Evolutionary conservation across 345 rosid species (phyloP).

Genomic region (Salix suchowensis): DNA sequence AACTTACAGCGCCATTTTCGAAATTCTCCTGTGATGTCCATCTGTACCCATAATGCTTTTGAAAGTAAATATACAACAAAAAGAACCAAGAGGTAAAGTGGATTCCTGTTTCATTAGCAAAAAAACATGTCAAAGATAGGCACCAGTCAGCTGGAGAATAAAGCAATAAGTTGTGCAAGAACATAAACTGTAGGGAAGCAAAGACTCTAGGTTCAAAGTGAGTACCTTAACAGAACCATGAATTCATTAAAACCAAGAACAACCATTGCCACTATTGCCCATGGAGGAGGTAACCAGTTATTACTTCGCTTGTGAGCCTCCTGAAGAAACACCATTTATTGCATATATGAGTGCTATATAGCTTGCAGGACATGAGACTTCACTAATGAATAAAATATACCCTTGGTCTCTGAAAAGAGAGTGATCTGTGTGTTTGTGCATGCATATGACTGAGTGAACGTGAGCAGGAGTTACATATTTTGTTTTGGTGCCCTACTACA

Average conservation of each 20-base stretch:
- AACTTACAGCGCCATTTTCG: slow-evolving; percentile 67
- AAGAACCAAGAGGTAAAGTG: slow-evolving; percentile 58
- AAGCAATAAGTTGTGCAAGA: neutral
- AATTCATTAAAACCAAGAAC: slow-evolving; percentile 75
- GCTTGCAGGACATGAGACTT: too few relatives aligned
- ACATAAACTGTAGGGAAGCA: neutral
- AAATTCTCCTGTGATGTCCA: slow-evolving; percentile 56
- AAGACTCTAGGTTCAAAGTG: neutral
- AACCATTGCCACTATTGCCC: slow-evolving; percentile 65
- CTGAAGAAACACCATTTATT: slow-evolving; percentile 29
- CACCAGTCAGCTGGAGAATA: neutral
- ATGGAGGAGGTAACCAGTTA: slow-evolving; percentile 73
- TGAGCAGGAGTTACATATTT: too few relatives aligned
- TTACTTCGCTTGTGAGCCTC: slow-evolving; percentile 66
- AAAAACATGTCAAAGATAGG: slow-evolving; percentile 7
- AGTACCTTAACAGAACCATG: slow-evolving; percentile 66
- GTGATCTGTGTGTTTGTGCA: too few relatives aligned
- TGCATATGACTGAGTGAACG: too few relatives aligned
- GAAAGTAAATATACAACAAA: slow-evolving; percentile 51
- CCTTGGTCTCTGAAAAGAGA: too few relatives aligned
- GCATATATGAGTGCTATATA: neutral
- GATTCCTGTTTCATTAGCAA: slow-evolving; percentile 57
- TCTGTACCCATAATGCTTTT: slow-evolving; percentile 73
- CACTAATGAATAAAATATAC: too few relatives aligned
- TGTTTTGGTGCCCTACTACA: too few relatives aligned